These are phyloP conservation scores for Puccinellia tenuiflora DNA, from an alignment of 176 grass and related monocot genomes.

Conservation along the genomic window DNA sequence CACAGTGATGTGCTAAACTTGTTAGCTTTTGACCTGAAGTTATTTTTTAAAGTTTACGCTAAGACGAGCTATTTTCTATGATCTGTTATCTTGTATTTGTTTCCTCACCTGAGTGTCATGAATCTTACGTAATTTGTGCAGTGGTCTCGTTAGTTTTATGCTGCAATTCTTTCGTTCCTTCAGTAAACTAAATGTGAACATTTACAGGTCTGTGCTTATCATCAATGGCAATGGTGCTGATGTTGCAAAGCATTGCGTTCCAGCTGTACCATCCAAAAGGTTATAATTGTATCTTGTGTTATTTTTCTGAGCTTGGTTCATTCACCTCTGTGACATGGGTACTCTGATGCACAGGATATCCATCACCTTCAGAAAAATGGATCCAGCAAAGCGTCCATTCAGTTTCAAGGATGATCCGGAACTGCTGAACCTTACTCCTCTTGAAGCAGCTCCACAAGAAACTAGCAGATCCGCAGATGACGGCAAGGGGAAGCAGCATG, in stretches of 20 bases:
- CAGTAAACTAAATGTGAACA: conserved; percentile 15
- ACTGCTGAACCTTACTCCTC: conserved; percentile 41
- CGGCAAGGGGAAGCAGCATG: conserved; percentile 30
- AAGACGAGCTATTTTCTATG: background rate
- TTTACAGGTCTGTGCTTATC: conserved; percentile 70
- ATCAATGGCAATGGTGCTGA: conserved; percentile 87
- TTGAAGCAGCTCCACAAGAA: conserved; percentile 26
- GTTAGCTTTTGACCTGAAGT: background rate
- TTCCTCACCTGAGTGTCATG: background rate
- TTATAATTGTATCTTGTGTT: conserved; percentile 16
- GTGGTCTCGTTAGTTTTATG: background rate
- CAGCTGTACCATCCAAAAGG: conserved; percentile 73
- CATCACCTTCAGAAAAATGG: conserved; percentile 85
- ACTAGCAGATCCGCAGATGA: conserved; percentile 37
- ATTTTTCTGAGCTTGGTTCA: background rate
- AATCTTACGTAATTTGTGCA: background rate
- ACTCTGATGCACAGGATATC: conserved; percentile 61
- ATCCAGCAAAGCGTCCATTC: conserved; percentile 57
- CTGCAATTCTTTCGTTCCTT: background rate
- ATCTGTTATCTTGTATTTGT: background rate
- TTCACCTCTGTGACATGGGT: conserved; percentile 13
- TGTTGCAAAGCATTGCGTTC: conserved; percentile 83
- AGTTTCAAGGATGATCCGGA: conserved; percentile 59
- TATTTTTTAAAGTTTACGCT: background rate
- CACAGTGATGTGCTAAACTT: background rate